These are phyloP conservation scores for Penicillium atrosanguineum DNA, from an alignment of 495 filamentous ascomycete genomes.

Conservation along the genomic window DNA sequence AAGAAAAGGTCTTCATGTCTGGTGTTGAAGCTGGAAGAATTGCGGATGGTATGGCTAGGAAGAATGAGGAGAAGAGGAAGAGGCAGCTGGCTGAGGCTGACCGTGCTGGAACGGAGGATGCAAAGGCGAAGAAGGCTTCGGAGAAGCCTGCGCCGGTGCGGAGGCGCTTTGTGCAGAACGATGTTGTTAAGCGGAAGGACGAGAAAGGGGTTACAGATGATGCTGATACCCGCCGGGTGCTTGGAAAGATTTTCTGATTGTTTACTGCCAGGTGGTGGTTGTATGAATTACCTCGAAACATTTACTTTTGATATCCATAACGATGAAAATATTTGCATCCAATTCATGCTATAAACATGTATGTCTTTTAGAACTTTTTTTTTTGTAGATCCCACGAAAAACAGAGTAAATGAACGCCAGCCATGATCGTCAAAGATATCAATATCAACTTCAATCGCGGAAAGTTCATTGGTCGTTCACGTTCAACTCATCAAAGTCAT, in stretches of 20 bases:
- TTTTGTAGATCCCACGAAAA: constrained; percentile 10
- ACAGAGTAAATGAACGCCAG: constrained; percentile 25
- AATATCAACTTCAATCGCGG: constrained; percentile 5
- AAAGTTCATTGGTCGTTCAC: constrained; percentile 51
- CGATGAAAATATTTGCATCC: constrained; percentile 1
- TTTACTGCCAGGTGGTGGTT: background rate
- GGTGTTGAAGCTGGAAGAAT: constrained; percentile 84
- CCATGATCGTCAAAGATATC: constrained; percentile 34
- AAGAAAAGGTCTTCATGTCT: constrained; percentile 78
- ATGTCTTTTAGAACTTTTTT: constrained; percentile 20
- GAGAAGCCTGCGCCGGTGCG: constrained; percentile 34
- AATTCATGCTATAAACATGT: background rate
- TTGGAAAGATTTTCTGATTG: constrained; percentile 72
- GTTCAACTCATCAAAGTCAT: constrained; percentile 82
- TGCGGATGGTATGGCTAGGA: constrained; percentile 64
- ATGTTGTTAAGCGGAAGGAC: constrained; percentile 47
- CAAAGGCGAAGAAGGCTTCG: background rate
- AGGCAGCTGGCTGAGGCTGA: constrained; percentile 22
- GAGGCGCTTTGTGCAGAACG: constrained; percentile 74
- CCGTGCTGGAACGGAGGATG: constrained; percentile 13
- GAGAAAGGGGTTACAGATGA: constrained; percentile 56
- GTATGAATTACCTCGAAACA: background rate
- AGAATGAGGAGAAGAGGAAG: constrained; percentile 60
- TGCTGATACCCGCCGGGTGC: constrained; percentile 59
- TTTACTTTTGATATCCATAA: constrained; percentile 1